Evolutionary conservation across 192 early-diverging fungal species (phyloP), one percentile per base, ranked within the genome.

Genomic region (Dispira parvispora): DNA sequence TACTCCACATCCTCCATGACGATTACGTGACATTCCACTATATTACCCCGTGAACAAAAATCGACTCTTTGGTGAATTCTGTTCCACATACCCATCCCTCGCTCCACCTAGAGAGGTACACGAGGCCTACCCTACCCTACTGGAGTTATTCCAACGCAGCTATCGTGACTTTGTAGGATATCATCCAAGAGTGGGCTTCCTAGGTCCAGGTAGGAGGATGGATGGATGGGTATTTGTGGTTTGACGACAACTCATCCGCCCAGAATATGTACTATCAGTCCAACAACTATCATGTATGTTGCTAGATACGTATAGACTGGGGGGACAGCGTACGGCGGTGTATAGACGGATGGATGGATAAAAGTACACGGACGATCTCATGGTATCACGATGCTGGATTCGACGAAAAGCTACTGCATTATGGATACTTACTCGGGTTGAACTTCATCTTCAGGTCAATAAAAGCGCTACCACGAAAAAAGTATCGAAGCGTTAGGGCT

Each of bases 341-440:
- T 1, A 6, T 50, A 50, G 47, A 50, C 21, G 47, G 47, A 50
- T 50, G 47, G 47, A 50, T 50, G 47, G 47, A n/a, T n/a, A n/a
- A n/a, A n/a, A n/a, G n/a, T 9, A 4, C 47, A 4, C 1, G 47
- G 16, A 23, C 18, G 16, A 50, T 9, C 47, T 50, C 9, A 4
- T 23, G 16, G 47, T 16, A 4, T 23, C 4, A 50, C 21, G 16
- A 9, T 16, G 8, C 21, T 16, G 47, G 47, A 20, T 23, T 50
- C 47, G 47, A 50, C 18, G 47, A 50, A 23, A 23, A 23, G 9
- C 18, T 16, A 50, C 18, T 23, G 9, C 1, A 23, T 3, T 16
- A 50, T 23, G 18, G 47, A 50, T 16, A 50, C 47, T 50, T 50
- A 50, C 47, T 16, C 18, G 47, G 16, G 47, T 50, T 50, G 47